These are phyloP conservation scores for Monosporascus sp. DNA, from an alignment of 2,329 filamentous ascomycete species.

Conservation along the genomic window DNA sequence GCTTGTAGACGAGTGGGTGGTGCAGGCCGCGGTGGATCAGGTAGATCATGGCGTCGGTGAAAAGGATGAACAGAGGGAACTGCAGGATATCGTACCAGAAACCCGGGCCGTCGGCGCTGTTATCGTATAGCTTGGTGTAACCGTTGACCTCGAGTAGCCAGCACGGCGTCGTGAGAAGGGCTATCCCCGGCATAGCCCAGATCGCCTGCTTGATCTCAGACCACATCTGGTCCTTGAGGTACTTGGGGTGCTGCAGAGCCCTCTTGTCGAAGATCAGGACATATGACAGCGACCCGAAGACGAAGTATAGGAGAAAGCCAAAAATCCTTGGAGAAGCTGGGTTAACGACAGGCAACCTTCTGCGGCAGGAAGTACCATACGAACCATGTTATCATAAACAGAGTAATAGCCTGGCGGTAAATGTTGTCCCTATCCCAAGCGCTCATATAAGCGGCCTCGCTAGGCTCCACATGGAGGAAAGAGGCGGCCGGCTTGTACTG, in stretches of 20 bases:
- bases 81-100: constrained; percentile 73
- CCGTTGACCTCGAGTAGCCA: constrained; percentile 81
- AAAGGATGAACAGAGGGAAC: constrained; percentile 74
- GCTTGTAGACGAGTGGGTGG: constrained; percentile 73
- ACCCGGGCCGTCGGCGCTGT: constrained; percentile 68
- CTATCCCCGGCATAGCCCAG: constrained; percentile 73
- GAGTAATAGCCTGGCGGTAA: constrained; percentile 64
- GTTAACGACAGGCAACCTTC: not conserved
- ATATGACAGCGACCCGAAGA: constrained; percentile 79
- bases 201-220: constrained; percentile 81
- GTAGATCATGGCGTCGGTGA: constrained; percentile 75
- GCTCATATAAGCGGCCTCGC: constrained; percentile 73
- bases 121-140: constrained; percentile 82
- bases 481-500: constrained; percentile 68
- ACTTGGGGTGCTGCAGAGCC: constrained; percentile 85
- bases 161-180: constrained; percentile 71
- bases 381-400: constrained; percentile 85
- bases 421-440: constrained; percentile 72
- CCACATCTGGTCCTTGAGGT: constrained; percentile 85
- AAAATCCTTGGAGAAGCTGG: constrained; percentile 61
- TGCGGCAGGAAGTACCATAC: constrained; percentile 18
- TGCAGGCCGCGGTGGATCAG: constrained; percentile 73
- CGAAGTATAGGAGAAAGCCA: constrained; percentile 76
- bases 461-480: constrained; percentile 64
- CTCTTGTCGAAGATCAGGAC: constrained; percentile 86